phyloP scores from a whole-genome alignment of 805 yeast species.

The Cyberlindnera misumaiensis region DNA sequence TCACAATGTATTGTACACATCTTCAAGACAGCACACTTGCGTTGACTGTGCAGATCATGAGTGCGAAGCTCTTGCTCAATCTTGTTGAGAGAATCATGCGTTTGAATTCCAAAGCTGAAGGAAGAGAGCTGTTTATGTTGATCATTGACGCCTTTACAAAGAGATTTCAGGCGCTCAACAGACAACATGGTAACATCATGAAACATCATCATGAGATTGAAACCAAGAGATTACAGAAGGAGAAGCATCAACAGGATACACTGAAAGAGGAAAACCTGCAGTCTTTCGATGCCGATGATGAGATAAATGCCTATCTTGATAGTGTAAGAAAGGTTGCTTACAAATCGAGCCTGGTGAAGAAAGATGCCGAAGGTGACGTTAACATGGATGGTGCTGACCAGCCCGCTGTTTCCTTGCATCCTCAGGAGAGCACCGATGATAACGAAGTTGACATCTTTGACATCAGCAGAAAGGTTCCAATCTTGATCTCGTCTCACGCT shows the following conservation, averaged over 20 bases:
- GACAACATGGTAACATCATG: constrained; percentile 62
- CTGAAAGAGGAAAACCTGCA: constrained; percentile 24
- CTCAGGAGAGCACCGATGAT: constrained; percentile 4
- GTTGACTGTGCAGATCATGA: constrained; percentile 90
- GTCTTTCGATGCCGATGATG: constrained; percentile 32
- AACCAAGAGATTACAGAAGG: constrained; percentile 34
- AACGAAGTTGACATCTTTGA: constrained; percentile 35
- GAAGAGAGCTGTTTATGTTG: constrained; percentile 69
- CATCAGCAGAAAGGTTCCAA: constrained; percentile 46
- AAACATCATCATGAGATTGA: constrained; percentile 51
- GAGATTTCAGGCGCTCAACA: constrained; percentile 68
- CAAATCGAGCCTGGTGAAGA: constrained; percentile 2
- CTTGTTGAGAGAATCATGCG: constrained; percentile 84
- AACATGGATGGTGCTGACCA: constrained; percentile 18
- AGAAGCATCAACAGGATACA: constrained; percentile 32
- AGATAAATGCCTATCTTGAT: constrained; percentile 25
- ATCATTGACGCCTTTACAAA: constrained; percentile 86
- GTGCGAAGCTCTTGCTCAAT: constrained; percentile 83
- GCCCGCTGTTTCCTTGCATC: constrained; percentile 21
- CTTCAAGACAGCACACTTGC: constrained; percentile 78
- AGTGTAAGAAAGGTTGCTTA: constrained; percentile 15
- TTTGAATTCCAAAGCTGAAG: constrained; percentile 71
- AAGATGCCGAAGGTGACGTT: constrained; percentile 25
- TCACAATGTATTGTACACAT: constrained; percentile 71
- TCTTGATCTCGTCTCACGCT: constrained; percentile 43